These are phyloP conservation scores for Tetrapyrgos nigripes DNA, from an alignment of 1,284 basidiomycete species.

Conservation along the genomic window DNA sequence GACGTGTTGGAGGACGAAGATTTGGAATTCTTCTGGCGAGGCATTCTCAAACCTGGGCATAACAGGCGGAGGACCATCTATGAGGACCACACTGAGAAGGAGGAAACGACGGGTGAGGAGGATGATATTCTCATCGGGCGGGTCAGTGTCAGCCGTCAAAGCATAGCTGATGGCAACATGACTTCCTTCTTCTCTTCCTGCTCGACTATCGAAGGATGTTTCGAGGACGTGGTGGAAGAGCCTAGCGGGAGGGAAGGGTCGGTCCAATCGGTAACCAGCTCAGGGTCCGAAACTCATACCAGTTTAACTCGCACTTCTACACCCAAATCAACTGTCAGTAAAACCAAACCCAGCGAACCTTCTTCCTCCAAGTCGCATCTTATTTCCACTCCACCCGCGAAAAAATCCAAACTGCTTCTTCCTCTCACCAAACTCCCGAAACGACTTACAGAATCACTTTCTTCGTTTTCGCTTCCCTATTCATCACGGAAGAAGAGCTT, in stretches of 20 bases:
- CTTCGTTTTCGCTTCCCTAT: not conserved
- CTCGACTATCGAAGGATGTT: too few species aligned
- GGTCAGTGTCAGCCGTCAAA: not conserved
- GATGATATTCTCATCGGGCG: not conserved
- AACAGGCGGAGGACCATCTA: not conserved
- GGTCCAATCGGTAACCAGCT: too few species aligned
- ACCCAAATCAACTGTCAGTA: too few species aligned
- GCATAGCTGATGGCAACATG: too few species aligned
- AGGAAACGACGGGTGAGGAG: not conserved
- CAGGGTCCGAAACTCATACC: too few species aligned
- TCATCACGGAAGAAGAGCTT: not conserved
- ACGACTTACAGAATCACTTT: not conserved
- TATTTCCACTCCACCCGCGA: not conserved
- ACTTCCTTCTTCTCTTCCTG: too few species aligned
- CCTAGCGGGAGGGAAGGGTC: too few species aligned
- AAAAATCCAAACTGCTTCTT: not conserved
- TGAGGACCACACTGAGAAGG: not conserved
- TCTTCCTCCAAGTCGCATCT: not conserved
- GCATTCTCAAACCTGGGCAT: not conserved
- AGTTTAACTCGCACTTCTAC: too few species aligned
- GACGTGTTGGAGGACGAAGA: not conserved
- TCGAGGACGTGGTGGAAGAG: too few species aligned
- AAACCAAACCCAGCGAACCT: too few species aligned
- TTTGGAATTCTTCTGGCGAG: too few species aligned
- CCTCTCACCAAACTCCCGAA: not conserved